phyloP scores from a whole-genome alignment of 1,139 yeast species.

The Magnusiomyces fungicola region DNA sequence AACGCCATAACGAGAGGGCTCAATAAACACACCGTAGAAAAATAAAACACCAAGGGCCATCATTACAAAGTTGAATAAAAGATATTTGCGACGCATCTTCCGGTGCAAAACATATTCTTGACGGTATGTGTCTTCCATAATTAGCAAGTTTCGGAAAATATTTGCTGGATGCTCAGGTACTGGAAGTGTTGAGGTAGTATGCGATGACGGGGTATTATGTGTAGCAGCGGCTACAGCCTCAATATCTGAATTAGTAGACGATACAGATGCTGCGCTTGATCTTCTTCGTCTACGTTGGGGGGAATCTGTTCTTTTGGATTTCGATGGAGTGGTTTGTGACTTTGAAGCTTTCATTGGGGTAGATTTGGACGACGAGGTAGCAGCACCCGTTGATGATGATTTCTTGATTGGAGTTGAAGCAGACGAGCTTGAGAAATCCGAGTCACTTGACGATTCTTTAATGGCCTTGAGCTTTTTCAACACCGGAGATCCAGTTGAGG shows the following conservation, averaged over 20 bases:
- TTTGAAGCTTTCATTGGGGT: no score
- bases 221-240: not conserved
- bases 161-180: conserved; percentile 23
- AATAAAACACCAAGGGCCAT: conserved; percentile 28
- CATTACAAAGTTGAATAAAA: conserved; percentile 56
- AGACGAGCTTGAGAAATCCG: no score
- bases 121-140: conserved; percentile 77
- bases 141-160: conserved; percentile 53
- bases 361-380: not conserved
- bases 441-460: no score
- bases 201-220: conserved; percentile 1
- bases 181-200: conserved; percentile 5
- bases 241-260: not conserved
- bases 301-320: not conserved
- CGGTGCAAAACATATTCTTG: conserved; percentile 72
- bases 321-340: not conserved
- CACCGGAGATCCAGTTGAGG: no score
- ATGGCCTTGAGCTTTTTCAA: no score
- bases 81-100: conserved; percentile 62
- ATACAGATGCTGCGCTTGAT: conserved; percentile 11
- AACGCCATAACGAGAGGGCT: conserved; percentile 32
- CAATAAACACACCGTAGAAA: conserved; percentile 27
- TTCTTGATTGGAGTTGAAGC: no score
- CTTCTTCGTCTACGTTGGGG: conserved; percentile 12
- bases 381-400: not conserved